Evolutionary conservation across 1,284 basidiomycete genomes (phyloP).

Genomic region (Tetrapyrgos nigripes): DNA sequence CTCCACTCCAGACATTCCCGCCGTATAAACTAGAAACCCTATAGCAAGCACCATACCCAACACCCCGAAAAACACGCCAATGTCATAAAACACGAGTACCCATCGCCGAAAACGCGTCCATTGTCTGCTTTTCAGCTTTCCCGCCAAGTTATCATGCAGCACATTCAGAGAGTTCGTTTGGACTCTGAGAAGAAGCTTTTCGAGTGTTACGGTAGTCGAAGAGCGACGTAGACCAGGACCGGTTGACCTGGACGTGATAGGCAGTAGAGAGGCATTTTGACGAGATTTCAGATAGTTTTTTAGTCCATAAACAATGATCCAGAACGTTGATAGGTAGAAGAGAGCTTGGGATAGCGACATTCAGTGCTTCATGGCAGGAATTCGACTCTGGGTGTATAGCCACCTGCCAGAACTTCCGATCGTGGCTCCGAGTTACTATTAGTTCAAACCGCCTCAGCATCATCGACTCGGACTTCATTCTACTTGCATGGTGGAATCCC

Average conservation of each 20-base stretch:
- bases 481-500: too few species aligned
- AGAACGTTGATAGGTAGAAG: neutral
- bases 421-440: too few species aligned
- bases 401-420: too few species aligned
- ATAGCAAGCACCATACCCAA: constrained; percentile 58
- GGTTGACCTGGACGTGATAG: neutral
- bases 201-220: constrained; percentile 21
- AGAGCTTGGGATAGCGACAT: constrained; percentile 4
- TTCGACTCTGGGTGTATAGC: too few species aligned
- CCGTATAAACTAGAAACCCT: constrained; percentile 46
- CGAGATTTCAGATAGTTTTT: neutral
- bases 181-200: constrained; percentile 51
- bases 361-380: too few species aligned
- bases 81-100: constrained; percentile 51
- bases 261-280: neutral
- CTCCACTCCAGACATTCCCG: neutral
- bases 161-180: constrained; percentile 61
- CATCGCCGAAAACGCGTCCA: constrained; percentile 26
- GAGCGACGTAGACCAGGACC: neutral
- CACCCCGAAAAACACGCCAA: constrained; percentile 52
- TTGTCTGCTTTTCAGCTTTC: constrained; percentile 30
- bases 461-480: too few species aligned
- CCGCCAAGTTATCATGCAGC: constrained; percentile 51
- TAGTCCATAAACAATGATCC: neutral
- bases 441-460: too few species aligned